Evolutionary conservation across 495 filamentous ascomycete genomes (phyloP).

Genomic region (Penicillium pancosmium): DNA sequence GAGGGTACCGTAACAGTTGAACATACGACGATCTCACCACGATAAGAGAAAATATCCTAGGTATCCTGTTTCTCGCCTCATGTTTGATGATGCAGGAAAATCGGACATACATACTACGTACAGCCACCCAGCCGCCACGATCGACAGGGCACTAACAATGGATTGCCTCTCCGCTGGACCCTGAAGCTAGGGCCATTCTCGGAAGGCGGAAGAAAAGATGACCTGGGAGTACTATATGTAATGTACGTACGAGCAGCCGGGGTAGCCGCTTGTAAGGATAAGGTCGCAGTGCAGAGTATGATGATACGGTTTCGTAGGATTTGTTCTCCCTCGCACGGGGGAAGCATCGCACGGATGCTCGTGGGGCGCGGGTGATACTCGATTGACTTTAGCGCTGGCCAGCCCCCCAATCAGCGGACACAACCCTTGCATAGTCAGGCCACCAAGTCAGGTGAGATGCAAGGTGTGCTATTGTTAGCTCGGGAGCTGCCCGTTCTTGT

Average conservation of each 20-base stretch:
- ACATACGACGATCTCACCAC: background rate
- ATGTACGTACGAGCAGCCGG: constrained; percentile 8
- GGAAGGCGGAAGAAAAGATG: background rate
- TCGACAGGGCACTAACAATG: constrained; percentile 17
- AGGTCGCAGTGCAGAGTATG: constrained; percentile 45
- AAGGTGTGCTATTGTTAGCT: constrained; percentile 49
- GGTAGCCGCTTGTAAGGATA: constrained; percentile 7
- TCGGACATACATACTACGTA: background rate
- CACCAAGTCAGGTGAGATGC: constrained; percentile 39
- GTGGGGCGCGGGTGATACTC: constrained; percentile 10
- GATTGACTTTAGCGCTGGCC: constrained; percentile 12
- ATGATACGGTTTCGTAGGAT: constrained; percentile 23
- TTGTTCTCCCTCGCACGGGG: constrained; percentile 8
- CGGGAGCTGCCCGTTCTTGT: constrained; percentile 6
- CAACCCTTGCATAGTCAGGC: constrained; percentile 37
- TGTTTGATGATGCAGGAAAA: background rate
- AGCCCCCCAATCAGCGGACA: constrained; percentile 24
- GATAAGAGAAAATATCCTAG: background rate
- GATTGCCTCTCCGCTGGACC: constrained; percentile 2
- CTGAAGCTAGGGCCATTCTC: constrained; percentile 2
- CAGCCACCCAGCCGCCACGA: constrained; percentile 16
- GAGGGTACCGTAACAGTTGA: background rate
- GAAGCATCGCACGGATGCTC: constrained; percentile 9
- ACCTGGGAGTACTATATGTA: constrained; percentile 7
- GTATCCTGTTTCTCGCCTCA: background rate